Evolutionary conservation across 2,329 filamentous ascomycete species (phyloP).

Genomic region (Aspergillus jensenii): DNA sequence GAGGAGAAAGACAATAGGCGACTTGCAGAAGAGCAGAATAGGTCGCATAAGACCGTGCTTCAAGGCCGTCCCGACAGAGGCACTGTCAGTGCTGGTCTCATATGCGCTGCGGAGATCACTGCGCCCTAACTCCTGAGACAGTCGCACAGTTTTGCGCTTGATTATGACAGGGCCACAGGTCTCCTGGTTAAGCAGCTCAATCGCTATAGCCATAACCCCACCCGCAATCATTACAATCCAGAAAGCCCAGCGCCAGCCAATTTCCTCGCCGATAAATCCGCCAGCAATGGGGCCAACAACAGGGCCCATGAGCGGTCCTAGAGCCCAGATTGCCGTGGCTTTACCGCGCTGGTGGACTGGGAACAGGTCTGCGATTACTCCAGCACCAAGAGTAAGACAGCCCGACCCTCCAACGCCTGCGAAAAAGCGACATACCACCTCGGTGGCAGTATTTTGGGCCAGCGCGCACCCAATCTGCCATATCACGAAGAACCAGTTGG

Average conservation of each 20-base stretch:
- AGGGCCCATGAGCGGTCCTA: slow-evolving; percentile 38
- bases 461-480: slow-evolving; percentile 63
- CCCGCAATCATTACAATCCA: slow-evolving; percentile 44
- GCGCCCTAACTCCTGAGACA: slow-evolving; percentile 22
- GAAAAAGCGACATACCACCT: slow-evolving; percentile 66
- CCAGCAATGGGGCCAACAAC: slow-evolving; percentile 37
- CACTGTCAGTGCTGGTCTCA: slow-evolving; percentile 8
- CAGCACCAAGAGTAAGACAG: slow-evolving; percentile 44
- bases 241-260: slow-evolving; percentile 51
- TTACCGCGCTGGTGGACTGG: slow-evolving; percentile 41
- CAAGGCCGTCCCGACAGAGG: slow-evolving; percentile 33
- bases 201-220: slow-evolving; percentile 28
- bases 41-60: slow-evolving; percentile 48
- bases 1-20: slow-evolving; percentile 54
- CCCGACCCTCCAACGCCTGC: slow-evolving; percentile 46
- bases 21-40: slow-evolving; percentile 52
- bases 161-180: slow-evolving; percentile 28
- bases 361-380: slow-evolving; percentile 49
- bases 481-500: slow-evolving; percentile 57
- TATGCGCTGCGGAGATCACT: slow-evolving; percentile 26
- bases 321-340: slow-evolving; percentile 44
- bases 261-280: slow-evolving; percentile 40
- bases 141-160: slow-evolving; percentile 22
- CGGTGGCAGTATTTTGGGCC: slow-evolving; percentile 55
- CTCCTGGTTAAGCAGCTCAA: slow-evolving; percentile 23